Percentiles rank a stretch among this genome's conserved stretches.
phyloP scores from a whole-genome alignment of 768 basidiomycete genomes.

The Rhodotorula diobovata region DNA sequence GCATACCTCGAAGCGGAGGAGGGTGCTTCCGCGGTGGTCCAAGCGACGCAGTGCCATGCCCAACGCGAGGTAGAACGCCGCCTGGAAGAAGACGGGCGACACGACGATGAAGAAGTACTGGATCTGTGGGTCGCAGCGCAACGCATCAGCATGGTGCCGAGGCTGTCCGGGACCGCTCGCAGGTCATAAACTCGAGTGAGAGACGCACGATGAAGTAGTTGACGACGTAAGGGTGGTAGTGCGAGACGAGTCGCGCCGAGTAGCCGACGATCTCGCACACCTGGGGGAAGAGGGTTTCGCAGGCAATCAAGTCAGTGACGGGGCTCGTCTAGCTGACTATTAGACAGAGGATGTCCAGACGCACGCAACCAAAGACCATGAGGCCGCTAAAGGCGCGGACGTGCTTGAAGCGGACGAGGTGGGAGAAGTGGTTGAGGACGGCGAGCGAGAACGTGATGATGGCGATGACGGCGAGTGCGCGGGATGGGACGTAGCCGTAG shows the following conservation, averaged over 20 bases:
- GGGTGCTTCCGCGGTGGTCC: conserved; percentile 26
- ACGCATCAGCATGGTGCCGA: too few relatives aligned
- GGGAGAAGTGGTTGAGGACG: conserved; percentile 15
- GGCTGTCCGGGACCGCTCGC: too few relatives aligned
- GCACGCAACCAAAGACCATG: conserved; percentile 16
- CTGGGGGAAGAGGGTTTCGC: neutral
- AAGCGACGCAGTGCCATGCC: conserved; percentile 40
- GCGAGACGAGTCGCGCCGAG: conserved; percentile 9
- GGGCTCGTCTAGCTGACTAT: too few relatives aligned
- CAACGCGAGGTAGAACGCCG: conserved; percentile 47
- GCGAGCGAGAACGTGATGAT: conserved; percentile 19
- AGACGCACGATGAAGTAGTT: conserved; percentile 19
- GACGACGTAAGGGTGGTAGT: conserved; percentile 20
- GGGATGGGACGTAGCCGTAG: conserved; percentile 22
- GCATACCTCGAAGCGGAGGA: conserved; percentile 40
- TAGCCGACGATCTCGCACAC: conserved; percentile 27
- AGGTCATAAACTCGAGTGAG: too few relatives aligned
- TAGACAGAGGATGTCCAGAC: neutral
- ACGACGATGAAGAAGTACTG: conserved; percentile 29
- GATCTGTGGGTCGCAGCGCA: neutral
- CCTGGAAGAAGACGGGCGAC: conserved; percentile 34
- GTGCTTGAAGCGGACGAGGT: neutral
- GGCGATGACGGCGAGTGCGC: conserved; percentile 12
- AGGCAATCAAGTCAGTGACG: neutral
- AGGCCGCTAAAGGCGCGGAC: conserved; percentile 12